These are phyloP conservation scores for Mycosarcoma mackinlayi DNA, from an alignment of 1,284 basidiomycete genomes.

Conservation along the genomic window DNA sequence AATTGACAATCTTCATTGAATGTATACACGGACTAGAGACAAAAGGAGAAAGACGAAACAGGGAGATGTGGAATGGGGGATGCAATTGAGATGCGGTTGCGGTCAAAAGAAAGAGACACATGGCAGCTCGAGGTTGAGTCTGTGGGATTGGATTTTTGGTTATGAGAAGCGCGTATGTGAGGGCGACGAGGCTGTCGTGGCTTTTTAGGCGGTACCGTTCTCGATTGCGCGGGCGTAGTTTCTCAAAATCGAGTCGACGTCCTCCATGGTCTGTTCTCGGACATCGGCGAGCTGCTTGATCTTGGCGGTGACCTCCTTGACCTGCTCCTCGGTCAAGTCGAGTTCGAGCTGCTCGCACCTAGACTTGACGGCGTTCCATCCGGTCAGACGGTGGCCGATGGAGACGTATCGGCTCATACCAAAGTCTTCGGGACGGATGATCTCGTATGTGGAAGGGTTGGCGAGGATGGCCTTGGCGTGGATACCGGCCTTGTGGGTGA, in stretches of 20 bases:
- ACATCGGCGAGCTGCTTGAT: slow-evolving; percentile 99
- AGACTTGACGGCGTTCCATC: slow-evolving; percentile 99
- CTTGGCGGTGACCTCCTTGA: slow-evolving; percentile 95
- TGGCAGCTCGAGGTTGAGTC: too few relatives aligned
- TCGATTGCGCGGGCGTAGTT: slow-evolving; percentile 70
- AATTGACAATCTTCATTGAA: too few relatives aligned
- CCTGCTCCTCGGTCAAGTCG: slow-evolving; percentile 83
- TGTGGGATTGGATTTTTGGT: too few relatives aligned
- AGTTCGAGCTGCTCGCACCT: slow-evolving; percentile 97
- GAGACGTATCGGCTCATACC: slow-evolving; percentile 97
- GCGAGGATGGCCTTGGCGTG: slow-evolving; percentile 99
- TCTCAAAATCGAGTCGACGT: slow-evolving; percentile 95
- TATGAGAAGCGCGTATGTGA: too few relatives aligned
- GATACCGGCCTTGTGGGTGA: slow-evolving; percentile 99
- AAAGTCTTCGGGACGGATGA: slow-evolving; percentile 80
- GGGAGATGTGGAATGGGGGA: too few relatives aligned
- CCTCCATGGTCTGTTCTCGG: slow-evolving; percentile 97
- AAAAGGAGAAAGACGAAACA: too few relatives aligned
- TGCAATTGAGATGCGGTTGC: too few relatives aligned
- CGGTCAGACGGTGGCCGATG: slow-evolving; percentile 95
- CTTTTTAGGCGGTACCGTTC: slow-evolving; percentile 42
- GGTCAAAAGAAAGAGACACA: too few relatives aligned
- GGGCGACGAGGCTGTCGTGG: too few relatives aligned
- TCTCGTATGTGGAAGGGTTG: slow-evolving; percentile 92
- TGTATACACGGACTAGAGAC: too few relatives aligned